Percentiles rank a stretch among this genome's conserved stretches.
Evolutionary conservation across 768 basidiomycete genomes (phyloP).

Genomic region (Kwoniella heveanensis): DNA sequence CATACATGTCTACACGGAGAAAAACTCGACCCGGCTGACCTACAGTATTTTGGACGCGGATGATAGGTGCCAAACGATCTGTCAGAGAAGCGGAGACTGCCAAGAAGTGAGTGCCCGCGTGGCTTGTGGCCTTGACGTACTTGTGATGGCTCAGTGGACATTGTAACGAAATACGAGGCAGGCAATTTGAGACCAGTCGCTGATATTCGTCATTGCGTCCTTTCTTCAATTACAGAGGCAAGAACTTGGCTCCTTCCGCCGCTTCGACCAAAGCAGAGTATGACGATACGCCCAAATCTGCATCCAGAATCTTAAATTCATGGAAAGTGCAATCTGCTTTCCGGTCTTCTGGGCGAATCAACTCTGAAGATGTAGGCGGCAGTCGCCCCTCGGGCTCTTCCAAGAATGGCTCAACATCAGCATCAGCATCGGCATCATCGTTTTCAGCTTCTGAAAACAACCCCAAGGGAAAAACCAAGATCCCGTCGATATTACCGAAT

Average conservation of each 20-base stretch:
- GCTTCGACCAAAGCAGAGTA: slow-evolving; percentile 21
- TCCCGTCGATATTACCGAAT: slow-evolving; percentile 36
- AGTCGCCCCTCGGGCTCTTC: slow-evolving; percentile 16
- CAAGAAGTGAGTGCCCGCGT: slow-evolving; percentile 50
- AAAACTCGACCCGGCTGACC: too few relatives aligned
- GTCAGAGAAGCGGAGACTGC: slow-evolving; percentile 39
- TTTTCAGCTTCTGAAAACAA: too few relatives aligned
- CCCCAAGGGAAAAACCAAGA: slow-evolving; percentile 18
- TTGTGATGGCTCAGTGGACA: too few relatives aligned
- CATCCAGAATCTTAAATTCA: slow-evolving; percentile 45
- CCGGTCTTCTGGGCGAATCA: slow-evolving; percentile 28
- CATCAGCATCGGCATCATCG: too few relatives aligned
- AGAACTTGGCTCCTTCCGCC: slow-evolving; percentile 37
- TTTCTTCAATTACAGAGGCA: slow-evolving; percentile 26
- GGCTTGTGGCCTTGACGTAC: too few relatives aligned
- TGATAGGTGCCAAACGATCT: slow-evolving; percentile 49
- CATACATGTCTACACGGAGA: too few relatives aligned
- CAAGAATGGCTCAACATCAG: slow-evolving; percentile 10
- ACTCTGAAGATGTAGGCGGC: slow-evolving; percentile 34
- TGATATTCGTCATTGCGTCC: neutral
- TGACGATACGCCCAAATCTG: slow-evolving; percentile 49
- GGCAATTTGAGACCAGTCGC: too few relatives aligned
- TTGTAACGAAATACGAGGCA: too few relatives aligned
- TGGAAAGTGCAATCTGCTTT: slow-evolving; percentile 35
- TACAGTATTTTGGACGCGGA: too few relatives aligned